Conservation (phyloP, 306 rosid species). For the Calophaca sinica region DNA sequence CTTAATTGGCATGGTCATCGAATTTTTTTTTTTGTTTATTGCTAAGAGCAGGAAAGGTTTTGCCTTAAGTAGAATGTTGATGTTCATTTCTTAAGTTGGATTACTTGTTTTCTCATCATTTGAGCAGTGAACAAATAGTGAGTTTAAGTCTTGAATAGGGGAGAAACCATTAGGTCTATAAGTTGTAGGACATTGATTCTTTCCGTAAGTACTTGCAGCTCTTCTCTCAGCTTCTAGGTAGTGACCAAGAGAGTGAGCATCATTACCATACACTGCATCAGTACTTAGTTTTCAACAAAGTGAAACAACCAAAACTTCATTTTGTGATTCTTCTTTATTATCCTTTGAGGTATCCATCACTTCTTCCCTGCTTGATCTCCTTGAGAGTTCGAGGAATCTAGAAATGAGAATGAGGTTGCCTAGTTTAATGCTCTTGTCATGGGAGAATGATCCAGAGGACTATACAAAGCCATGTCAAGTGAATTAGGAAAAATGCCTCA, state of each 20-base stretch:
- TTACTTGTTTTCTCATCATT: neutral
- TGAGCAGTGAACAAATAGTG: constrained; percentile 28
- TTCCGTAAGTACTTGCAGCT: constrained; percentile 42
- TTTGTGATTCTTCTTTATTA: constrained; percentile 50
- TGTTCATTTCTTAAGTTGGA: too few relatives aligned
- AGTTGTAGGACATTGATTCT: constrained; percentile 41
- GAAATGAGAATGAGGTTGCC: constrained; percentile 70
- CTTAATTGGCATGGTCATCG: too few relatives aligned
- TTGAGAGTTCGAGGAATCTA: constrained; percentile 54
- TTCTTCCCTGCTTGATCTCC: constrained; percentile 59
- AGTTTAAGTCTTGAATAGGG: constrained; percentile 33
- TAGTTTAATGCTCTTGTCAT: constrained; percentile 62
- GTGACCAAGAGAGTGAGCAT: constrained; percentile 66
- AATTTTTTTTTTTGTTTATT: too few relatives aligned
- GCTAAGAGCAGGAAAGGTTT: too few relatives aligned
- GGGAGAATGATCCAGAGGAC: constrained; percentile 67
- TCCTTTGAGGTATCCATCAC: constrained; percentile 49
- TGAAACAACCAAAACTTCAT: constrained; percentile 64
- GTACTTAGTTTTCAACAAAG: constrained; percentile 65
- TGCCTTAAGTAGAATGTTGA: too few relatives aligned
- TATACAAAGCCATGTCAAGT: constrained; percentile 31
- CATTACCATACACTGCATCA: constrained; percentile 54
- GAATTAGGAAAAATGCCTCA: constrained; percentile 26
- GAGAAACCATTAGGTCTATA: constrained; percentile 49
- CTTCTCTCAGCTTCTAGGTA: constrained; percentile 74